Evolutionary conservation across 306 rosid species (phyloP).

Genomic region (Corylus avellana): DNA sequence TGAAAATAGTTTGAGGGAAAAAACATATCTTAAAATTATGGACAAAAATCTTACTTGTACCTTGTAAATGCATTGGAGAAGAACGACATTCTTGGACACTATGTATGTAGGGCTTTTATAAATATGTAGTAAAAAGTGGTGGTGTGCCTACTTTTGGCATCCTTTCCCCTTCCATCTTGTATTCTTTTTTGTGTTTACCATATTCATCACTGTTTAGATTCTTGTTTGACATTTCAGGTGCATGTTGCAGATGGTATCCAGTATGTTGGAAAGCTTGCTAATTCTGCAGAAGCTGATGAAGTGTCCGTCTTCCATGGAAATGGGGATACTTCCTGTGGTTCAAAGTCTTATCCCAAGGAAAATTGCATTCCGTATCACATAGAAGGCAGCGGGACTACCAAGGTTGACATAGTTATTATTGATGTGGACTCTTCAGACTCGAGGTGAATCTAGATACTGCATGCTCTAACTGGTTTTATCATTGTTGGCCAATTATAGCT

Average conservation of each 20-base stretch:
- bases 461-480: constrained; percentile 7
- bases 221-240: constrained; percentile 58
- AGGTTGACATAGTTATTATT: constrained; percentile 74
- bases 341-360: constrained; percentile 32
- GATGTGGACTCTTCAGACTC: constrained; percentile 92
- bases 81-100: not conserved
- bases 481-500: constrained; percentile 9
- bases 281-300: constrained; percentile 31
- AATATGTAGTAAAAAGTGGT: not conserved
- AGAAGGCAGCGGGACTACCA: constrained; percentile 35
- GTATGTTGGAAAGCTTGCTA: constrained; percentile 52
- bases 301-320: constrained; percentile 25
- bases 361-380: constrained; percentile 31
- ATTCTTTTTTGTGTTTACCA: not conserved
- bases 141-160: not conserved
- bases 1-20: not conserved
- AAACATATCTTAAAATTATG: not conserved
- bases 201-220: not conserved
- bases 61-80: not conserved
- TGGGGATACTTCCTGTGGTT: constrained; percentile 10
- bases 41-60: too few species aligned
- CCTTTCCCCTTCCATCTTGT: constrained; percentile 6
- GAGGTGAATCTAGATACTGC: constrained; percentile 56
- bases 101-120: not conserved
- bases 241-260: constrained; percentile 87